These are phyloP conservation scores for Phytophthora rubi DNA, from an alignment of 352 stramenopile genomes.

Conservation along the genomic window DNA sequence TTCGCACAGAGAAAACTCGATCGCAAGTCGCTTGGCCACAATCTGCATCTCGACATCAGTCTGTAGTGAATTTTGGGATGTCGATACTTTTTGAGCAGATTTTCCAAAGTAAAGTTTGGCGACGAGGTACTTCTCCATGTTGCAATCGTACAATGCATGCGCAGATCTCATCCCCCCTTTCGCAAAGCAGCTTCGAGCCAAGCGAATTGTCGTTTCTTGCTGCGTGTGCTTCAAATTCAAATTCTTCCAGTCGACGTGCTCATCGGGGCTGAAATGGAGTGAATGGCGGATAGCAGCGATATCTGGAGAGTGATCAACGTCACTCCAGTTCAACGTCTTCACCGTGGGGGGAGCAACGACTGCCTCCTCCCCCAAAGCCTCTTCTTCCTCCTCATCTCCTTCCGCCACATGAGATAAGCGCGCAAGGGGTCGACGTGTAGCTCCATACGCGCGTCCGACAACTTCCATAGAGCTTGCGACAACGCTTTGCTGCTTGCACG, in stretches of 20 bases:
- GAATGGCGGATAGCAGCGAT: constrained; percentile 42
- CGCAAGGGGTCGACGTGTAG: no score
- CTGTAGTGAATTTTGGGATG: constrained; percentile 4
- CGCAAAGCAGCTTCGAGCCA: constrained; percentile 40
- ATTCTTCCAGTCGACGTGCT: constrained; percentile 36
- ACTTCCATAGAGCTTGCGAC: no score
- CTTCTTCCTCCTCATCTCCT: constrained; percentile 16
- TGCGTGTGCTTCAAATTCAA: constrained; percentile 42
- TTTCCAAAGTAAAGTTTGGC: constrained; percentile 49
- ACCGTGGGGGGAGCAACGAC: not conserved
- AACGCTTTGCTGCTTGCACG: no score
- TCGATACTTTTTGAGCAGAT: constrained; percentile 12
- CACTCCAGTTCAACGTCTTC: constrained; percentile 26
- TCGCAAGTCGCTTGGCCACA: constrained; percentile 43
- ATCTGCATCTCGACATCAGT: constrained; percentile 49
- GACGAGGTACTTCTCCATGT: constrained; percentile 35
- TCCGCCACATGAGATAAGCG: constrained; percentile 12
- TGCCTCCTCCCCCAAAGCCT: not conserved
- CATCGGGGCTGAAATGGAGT: constrained; percentile 33
- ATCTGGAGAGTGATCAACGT: constrained; percentile 3
- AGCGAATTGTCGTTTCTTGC: constrained; percentile 41
- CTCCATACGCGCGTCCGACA: no score
- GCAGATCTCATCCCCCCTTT: constrained; percentile 44
- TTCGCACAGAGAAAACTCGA: constrained; percentile 35
- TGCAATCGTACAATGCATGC: constrained; percentile 45